A percentile compares a stretch with the other conserved stretches of the same genome.
These are phyloP conservation scores for Lojkania enalia DNA, from an alignment of 2,329 filamentous ascomycete genomes.

Conservation along the genomic window DNA sequence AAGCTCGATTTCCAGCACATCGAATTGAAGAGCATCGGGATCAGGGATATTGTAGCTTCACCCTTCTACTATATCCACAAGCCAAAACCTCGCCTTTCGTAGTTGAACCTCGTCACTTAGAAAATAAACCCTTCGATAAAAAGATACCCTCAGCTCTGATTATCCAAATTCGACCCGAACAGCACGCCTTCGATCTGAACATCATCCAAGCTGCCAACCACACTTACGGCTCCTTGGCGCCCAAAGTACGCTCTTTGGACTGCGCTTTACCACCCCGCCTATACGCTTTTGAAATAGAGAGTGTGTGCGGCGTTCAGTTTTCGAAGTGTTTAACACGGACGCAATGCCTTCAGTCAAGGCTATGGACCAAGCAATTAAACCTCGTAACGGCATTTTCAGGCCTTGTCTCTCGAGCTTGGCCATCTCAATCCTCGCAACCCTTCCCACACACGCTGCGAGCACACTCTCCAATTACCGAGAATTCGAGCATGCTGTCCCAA, in stretches of 20 bases:
- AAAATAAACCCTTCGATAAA: no score
- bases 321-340: slow-evolving; percentile 16
- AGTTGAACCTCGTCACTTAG: no score
- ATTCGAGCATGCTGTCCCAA: slow-evolving; percentile 14
- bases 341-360: slow-evolving; percentile 1
- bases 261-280: slow-evolving; percentile 17
- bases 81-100: neutral
- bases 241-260: slow-evolving; percentile 16
- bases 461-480: slow-evolving; percentile 24
- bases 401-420: slow-evolving; percentile 32
- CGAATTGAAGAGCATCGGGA: slow-evolving; percentile 17
- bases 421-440: neutral
- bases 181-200: slow-evolving; percentile 26
- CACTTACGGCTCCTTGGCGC: slow-evolving; percentile 29
- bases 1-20: slow-evolving; percentile 7
- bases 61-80: slow-evolving; percentile 10
- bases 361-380: slow-evolving; percentile 17
- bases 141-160: slow-evolving; percentile 16
- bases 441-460: slow-evolving; percentile 11
- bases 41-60: slow-evolving; percentile 32
- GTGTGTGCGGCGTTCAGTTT: slow-evolving; percentile 29
- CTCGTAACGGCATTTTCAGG: slow-evolving; percentile 35
- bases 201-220: slow-evolving; percentile 22
- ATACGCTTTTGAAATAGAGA: slow-evolving; percentile 30
- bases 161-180: slow-evolving; percentile 32